Evolutionary conservation across 768 basidiomycete species (phyloP).

Genomic region (Mycena venus): DNA sequence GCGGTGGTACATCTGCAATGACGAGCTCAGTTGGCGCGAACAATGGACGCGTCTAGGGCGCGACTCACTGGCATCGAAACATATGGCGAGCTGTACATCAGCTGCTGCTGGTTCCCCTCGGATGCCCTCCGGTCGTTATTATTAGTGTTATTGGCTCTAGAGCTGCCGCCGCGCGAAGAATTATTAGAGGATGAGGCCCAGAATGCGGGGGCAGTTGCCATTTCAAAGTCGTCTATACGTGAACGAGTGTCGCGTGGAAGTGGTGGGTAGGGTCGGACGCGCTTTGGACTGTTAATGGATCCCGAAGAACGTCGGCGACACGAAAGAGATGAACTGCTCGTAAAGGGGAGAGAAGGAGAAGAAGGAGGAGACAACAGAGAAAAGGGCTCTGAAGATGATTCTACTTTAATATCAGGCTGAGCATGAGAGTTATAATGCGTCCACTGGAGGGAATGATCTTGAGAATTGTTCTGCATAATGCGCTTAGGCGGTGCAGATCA

Average conservation of each 20-base stretch:
- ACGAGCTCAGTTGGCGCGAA: background rate
- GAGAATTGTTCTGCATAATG: constrained; percentile 47
- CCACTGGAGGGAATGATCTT: constrained; percentile 48
- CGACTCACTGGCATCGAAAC: constrained; percentile 52
- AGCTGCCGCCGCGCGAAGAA: constrained; percentile 46
- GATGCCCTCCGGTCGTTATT: constrained; percentile 49
- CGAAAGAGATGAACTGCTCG: constrained; percentile 39
- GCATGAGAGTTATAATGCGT: constrained; percentile 32
- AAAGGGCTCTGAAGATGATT: constrained; percentile 50
- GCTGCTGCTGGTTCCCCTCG: constrained; percentile 52
- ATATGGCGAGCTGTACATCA: constrained; percentile 36
- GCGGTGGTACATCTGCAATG: constrained; percentile 46
- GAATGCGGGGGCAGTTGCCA: constrained; percentile 52
- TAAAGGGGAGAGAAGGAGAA: constrained; percentile 33
- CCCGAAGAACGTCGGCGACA: constrained; percentile 47
- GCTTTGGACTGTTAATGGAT: constrained; percentile 50
- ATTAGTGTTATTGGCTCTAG: constrained; percentile 38
- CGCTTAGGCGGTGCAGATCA: constrained; percentile 61
- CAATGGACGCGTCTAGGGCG: constrained; percentile 23
- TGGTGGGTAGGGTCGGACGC: constrained; percentile 54
- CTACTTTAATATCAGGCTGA: constrained; percentile 60
- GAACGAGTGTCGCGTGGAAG: constrained; percentile 43
- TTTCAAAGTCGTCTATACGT: constrained; percentile 49
- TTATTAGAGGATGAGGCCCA: constrained; percentile 44
- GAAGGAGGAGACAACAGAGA: constrained; percentile 53